Evolutionary conservation across 2,329 filamentous ascomycete species (phyloP).

Genomic region (Chrysoporthe cubensis): DNA sequence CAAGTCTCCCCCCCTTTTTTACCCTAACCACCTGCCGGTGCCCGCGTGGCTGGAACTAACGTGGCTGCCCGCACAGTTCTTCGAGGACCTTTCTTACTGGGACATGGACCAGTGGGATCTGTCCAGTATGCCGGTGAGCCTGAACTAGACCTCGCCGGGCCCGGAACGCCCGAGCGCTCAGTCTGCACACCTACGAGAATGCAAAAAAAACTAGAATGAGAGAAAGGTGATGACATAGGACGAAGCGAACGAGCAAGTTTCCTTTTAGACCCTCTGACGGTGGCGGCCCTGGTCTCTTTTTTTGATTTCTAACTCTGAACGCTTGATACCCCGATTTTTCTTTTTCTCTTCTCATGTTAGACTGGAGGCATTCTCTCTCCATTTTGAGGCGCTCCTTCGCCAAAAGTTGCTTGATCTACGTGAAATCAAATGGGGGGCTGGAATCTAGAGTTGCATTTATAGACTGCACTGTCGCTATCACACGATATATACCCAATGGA

Average conservation of each 20-base stretch:
- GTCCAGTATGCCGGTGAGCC: constrained; percentile 15
- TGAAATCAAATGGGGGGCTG: neutral
- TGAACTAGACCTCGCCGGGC: constrained; percentile 4
- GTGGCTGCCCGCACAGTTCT: constrained; percentile 16
- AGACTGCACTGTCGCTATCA: constrained; percentile 12
- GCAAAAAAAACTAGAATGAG: neutral
- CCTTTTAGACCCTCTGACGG: neutral
- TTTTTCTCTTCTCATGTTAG: neutral
- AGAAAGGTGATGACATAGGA: neutral
- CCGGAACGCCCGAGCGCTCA: neutral
- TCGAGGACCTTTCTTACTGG: constrained; percentile 33
- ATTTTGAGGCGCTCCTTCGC: neutral
- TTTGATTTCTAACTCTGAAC: neutral
- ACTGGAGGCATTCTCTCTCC: neutral
- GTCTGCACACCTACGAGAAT: neutral
- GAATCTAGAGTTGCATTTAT: constrained; percentile 1
- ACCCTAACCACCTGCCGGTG: neutral
- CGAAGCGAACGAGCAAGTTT: neutral
- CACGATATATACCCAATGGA: constrained; percentile 14
- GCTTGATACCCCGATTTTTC: constrained; percentile 13
- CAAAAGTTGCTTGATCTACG: neutral
- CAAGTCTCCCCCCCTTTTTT: neutral
- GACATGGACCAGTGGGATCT: constrained; percentile 44
- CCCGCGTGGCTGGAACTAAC: constrained; percentile 2
- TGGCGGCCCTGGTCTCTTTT: neutral